Evolutionary conservation across 2,329 filamentous ascomycete species (phyloP), one percentile per base, ranked within the genome.

Genomic region (Pseudogymnoascus sp.): DNA sequence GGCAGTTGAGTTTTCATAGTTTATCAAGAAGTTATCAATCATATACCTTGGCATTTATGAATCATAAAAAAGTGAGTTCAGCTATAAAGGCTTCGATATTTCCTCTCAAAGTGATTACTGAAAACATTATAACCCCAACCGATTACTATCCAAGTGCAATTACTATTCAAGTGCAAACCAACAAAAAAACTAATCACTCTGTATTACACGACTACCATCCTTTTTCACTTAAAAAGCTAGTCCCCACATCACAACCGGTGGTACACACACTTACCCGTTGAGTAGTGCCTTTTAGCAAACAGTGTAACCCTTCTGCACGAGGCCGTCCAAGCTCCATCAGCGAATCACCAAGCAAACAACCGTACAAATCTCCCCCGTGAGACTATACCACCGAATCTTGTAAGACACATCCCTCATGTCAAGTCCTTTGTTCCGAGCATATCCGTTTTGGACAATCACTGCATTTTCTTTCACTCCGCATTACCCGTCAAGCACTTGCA

Each of bases 221-320:
- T 56, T 56, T 56, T 56, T 56, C 50, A 19, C 26, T 56, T 56
- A 33, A 33, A 33, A 56, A 56, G 50, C 50, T 56, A 56, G 50
- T 56, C 50, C 50, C 50, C 50, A 56, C 50, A 15, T 56, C 10
- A 56, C 50, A 56, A 56, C 50, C 26, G 50, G 50, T 33, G 50
- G 50, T 56, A 56, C 50, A 56, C 50, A 56, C 50, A 56, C 50
- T 56, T 56, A 56, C 50, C 50, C n/a, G n/a, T 56, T n/a, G 50
- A 56, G 50, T 56, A 33, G 50, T 56, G 50, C 50, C 50, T 19
- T 19, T 31, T 33, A 56, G n/a, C 50, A 56, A 56, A 56, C 50
- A 56, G 50, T 56, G 50, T 56, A 33, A 56, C 26, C 29, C 50
- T 56, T 56, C 50, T 56, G 29, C 50, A 56, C 50, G 50, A 56